These are phyloP conservation scores for Rhizopus sp. DNA, from an alignment of 371 early-diverging fungal genomes.

Conservation along the genomic window DNA sequence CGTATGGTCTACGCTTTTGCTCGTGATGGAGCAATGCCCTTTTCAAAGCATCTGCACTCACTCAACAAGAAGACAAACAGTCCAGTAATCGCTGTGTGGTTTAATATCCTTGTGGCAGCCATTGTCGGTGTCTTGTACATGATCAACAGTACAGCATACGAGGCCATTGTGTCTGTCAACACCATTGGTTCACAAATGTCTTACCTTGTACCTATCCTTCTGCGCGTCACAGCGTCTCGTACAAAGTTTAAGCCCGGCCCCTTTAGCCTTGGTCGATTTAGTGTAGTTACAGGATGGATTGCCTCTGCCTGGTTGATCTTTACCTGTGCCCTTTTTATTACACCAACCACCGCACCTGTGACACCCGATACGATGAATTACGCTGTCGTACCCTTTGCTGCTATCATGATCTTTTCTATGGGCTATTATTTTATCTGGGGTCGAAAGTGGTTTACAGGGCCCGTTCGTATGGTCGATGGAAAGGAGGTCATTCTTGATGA, in stretches of 20 bases:
- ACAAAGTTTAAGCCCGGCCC: slow-evolving; percentile 35
- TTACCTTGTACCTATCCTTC: slow-evolving; percentile 53
- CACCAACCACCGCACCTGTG: slow-evolving; percentile 42
- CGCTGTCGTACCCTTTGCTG: slow-evolving; percentile 55
- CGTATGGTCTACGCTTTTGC: slow-evolving; percentile 80
- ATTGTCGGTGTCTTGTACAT: slow-evolving; percentile 37
- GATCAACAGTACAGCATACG: slow-evolving; percentile 38
- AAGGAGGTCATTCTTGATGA: slow-evolving; percentile 48
- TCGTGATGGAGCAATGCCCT: slow-evolving; percentile 67
- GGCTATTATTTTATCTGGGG: slow-evolving; percentile 48
- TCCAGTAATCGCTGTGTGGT: slow-evolving; percentile 52
- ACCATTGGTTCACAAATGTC: slow-evolving; percentile 53
- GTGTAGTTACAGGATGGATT: slow-evolving; percentile 38
- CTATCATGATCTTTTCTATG: slow-evolving; percentile 46
- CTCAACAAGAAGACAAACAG: slow-evolving; percentile 38
- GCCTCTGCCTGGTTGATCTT: slow-evolving; percentile 44
- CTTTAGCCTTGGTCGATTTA: slow-evolving; percentile 45
- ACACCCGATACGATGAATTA: slow-evolving; percentile 52
- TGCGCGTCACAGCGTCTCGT: slow-evolving; percentile 47
- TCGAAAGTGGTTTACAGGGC: slow-evolving; percentile 53
- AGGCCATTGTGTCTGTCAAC: slow-evolving; percentile 47
- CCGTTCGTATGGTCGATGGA: slow-evolving; percentile 47
- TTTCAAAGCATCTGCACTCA: slow-evolving; percentile 38
- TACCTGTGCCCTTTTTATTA: slow-evolving; percentile 48
- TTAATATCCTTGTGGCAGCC: slow-evolving; percentile 40